phyloP scores from a whole-genome alignment of 768 basidiomycete genomes.

The Coprinopsis marcescibilis region DNA sequence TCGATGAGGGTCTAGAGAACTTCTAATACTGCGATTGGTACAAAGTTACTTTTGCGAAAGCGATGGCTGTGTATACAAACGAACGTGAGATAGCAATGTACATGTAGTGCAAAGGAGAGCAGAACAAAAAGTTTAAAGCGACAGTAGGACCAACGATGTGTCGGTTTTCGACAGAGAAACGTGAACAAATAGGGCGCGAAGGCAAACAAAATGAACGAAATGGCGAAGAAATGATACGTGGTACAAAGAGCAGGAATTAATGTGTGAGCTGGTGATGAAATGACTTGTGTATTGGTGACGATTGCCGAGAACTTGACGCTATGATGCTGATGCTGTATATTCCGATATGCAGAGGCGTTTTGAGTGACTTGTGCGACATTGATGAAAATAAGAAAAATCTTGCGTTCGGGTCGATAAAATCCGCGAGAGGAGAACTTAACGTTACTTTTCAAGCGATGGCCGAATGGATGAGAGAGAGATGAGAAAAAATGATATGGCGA shows the following conservation, averaged over 20 bases:
- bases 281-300: neutral
- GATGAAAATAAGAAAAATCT: no score
- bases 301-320: slow-evolving; percentile 6
- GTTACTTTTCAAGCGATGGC: slow-evolving; percentile 16
- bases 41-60: neutral
- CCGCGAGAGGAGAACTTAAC: neutral
- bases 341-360: slow-evolving; percentile 18
- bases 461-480: slow-evolving; percentile 17
- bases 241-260: slow-evolving; percentile 1
- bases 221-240: neutral
- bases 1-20: neutral
- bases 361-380: no score
- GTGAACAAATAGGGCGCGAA: neutral
- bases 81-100: slow-evolving; percentile 13
- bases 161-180: neutral
- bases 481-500: slow-evolving; percentile 20
- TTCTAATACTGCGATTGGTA: neutral
- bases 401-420: slow-evolving; percentile 1
- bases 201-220: slow-evolving; percentile 4
- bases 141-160: neutral
- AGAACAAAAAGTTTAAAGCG: neutral
- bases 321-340: slow-evolving; percentile 6
- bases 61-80: slow-evolving; percentile 8
- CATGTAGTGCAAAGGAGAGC: slow-evolving; percentile 3
- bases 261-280: neutral